phyloP scores from a whole-genome alignment of 202 grass and related monocot species.

The Bolboschoenoplectus hybrid region DNA sequence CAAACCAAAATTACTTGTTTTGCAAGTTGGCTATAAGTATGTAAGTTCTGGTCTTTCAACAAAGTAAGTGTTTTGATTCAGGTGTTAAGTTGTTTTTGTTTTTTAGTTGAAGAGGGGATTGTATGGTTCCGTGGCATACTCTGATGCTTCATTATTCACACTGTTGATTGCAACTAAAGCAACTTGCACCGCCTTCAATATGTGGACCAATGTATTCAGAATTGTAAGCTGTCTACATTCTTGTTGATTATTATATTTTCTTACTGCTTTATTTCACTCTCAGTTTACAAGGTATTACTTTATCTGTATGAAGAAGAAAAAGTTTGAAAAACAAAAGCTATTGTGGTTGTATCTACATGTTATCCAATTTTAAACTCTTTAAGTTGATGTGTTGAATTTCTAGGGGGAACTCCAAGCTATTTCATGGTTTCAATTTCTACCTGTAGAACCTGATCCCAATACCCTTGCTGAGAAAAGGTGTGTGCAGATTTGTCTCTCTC shows the following conservation, averaged over 20 bases:
- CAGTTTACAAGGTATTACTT: background rate
- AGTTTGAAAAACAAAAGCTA: slow-evolving; percentile 3
- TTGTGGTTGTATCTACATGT: slow-evolving; percentile 7
- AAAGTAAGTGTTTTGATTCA: background rate
- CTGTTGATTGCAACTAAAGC: background rate
- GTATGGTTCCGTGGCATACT: background rate
- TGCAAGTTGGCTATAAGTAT: background rate
- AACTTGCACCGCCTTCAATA: slow-evolving; percentile 36
- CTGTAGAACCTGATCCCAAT: slow-evolving; percentile 64
- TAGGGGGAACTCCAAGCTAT: slow-evolving; percentile 86
- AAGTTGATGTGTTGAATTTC: slow-evolving; percentile 33
- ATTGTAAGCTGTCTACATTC: slow-evolving; percentile 56
- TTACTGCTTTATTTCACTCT: slow-evolving; percentile 33
- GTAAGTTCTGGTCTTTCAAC: background rate
- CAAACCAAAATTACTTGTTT: background rate
- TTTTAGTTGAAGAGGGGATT: slow-evolving; percentile 4
- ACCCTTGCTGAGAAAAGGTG: slow-evolving; percentile 74
- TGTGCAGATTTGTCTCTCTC: slow-evolving; percentile 27
- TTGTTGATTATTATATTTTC: slow-evolving; percentile 12
- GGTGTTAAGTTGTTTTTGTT: background rate
- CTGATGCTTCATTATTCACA: background rate
- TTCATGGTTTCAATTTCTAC: slow-evolving; percentile 99
- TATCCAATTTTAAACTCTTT: slow-evolving; percentile 33
- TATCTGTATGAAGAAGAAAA: slow-evolving; percentile 26
- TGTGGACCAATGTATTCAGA: slow-evolving; percentile 99